A percentile compares a stretch with the other conserved stretches of the same genome.
phyloP scores from a whole-genome alignment of 371 early-diverging fungal species.

The Circinella umbellata region DNA sequence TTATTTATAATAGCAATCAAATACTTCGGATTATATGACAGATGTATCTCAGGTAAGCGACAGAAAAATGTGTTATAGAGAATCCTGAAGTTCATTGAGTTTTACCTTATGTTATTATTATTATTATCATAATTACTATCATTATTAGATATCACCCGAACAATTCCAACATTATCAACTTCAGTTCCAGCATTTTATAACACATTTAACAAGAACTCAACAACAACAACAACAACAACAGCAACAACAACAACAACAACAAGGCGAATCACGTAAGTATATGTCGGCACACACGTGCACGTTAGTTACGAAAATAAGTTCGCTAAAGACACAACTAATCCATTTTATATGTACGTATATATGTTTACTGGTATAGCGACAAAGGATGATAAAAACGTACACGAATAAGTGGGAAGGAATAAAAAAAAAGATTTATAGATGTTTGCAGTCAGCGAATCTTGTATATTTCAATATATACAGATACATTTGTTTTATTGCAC shows the following conservation, averaged over 20 bases:
- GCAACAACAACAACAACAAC: slow-evolving; percentile 8
- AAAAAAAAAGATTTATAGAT: not conserved
- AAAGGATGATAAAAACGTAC: not conserved
- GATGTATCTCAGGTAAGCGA: not conserved
- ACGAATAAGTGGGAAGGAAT: no score
- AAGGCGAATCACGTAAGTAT: slow-evolving; percentile 1
- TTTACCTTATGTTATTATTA: no score
- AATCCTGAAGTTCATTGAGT: no score
- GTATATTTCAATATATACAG: no score
- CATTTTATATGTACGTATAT: not conserved
- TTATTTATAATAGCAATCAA: not conserved
- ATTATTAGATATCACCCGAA: slow-evolving; percentile 33
- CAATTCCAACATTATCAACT: slow-evolving; percentile 44
- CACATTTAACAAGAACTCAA: slow-evolving; percentile 10
- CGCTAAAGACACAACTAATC: not conserved
- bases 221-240: slow-evolving; percentile 17
- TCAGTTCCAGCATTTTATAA: slow-evolving; percentile 33
- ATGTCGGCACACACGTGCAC: no score
- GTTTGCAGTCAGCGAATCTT: no score
- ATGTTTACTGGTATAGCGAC: not conserved
- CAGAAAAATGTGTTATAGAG: no score
- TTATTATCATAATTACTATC: not conserved
- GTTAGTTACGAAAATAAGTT: not conserved
- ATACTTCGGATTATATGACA: not conserved
- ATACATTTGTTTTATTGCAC: no score